Evolutionary conservation across 805 yeast genomes (phyloP), one percentile per base, ranked within the genome.

Genomic region (Jamesozyma lodderae): DNA sequence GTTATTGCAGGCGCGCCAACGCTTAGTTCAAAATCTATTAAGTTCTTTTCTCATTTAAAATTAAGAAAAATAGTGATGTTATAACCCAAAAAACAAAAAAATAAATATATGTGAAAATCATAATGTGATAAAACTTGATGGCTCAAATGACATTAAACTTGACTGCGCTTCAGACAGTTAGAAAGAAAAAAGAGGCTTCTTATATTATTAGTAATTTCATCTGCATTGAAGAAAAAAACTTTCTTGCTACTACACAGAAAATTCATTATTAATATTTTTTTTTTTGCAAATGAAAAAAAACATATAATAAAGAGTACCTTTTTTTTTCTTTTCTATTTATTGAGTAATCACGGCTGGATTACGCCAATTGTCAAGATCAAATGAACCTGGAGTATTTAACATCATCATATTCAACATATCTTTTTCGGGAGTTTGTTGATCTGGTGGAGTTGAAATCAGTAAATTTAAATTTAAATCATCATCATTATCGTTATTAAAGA

Each of bases 341-440:
- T 35, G 35, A 19, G 66, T 59, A 60, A 64, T 62, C 68, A 50
- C 68, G 56, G 58, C 68, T 64, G 68, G 67, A 64, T 64, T 62
- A 61, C 68, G 67, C 68, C 63, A 62, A 63, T 62, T 63, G 55
- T 59, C 66, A 52, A 61, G 57, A 40, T 48, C 65, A 49, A 49
- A 54, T 42, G 60, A 57, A 51, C 52, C 52, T 47, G 58, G 8
- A 27, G 25, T 25, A 31, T 25, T 15, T 25, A n/a, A n/a, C n/a
- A n/a, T n/a, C n/a, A n/a, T n/a, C n/a, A 29, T 16, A 17, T 29
- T 17, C 6, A 23, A 14, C 7, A 16, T 13, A 11, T 30, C 33
- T 30, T 30, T 23, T 30, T 11, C n/a, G n/a, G n/a, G n/a, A n/a
- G n/a, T n/a, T n/a, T n/a, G n/a, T n/a, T n/a, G n/a, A n/a, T n/a